phyloP scores from a whole-genome alignment of 768 basidiomycete species.

The Mrakia gelida region DNA sequence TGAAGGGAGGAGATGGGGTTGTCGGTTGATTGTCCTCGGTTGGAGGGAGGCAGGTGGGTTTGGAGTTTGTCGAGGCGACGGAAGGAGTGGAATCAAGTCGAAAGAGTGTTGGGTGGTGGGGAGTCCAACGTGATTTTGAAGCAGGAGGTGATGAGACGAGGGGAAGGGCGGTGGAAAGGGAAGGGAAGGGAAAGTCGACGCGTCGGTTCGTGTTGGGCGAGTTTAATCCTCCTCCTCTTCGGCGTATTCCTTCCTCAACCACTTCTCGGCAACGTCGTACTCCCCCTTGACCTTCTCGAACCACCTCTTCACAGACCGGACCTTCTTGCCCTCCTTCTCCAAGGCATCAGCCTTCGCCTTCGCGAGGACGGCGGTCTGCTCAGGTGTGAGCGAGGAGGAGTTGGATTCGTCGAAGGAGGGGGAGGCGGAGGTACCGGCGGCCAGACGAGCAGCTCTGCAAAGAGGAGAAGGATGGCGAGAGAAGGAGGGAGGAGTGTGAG shows the following conservation, averaged over 20 bases:
- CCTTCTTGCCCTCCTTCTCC: background rate
- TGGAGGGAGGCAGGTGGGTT: background rate
- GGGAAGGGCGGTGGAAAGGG: background rate
- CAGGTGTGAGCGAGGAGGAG: constrained; percentile 8
- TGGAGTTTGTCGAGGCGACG: background rate
- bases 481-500: background rate
- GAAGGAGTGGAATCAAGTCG: background rate
- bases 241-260: constrained; percentile 29
- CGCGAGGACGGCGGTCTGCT: constrained; percentile 11
- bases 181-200: background rate
- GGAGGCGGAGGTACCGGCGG: constrained; percentile 10
- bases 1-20: background rate
- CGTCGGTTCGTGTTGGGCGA: background rate
- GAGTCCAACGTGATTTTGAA: too few species aligned
- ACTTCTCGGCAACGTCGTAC: constrained; percentile 30
- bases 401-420: constrained; percentile 23
- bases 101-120: background rate
- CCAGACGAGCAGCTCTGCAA: constrained; percentile 1
- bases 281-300: constrained; percentile 28
- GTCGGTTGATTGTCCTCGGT: too few species aligned
- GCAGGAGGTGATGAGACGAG: background rate
- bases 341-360: constrained; percentile 20
- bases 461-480: too few species aligned
- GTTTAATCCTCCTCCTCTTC: constrained; percentile 30
- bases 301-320: constrained; percentile 21